Conservation (phyloP, 345 rosid species). For the Murraya koenigii region DNA sequence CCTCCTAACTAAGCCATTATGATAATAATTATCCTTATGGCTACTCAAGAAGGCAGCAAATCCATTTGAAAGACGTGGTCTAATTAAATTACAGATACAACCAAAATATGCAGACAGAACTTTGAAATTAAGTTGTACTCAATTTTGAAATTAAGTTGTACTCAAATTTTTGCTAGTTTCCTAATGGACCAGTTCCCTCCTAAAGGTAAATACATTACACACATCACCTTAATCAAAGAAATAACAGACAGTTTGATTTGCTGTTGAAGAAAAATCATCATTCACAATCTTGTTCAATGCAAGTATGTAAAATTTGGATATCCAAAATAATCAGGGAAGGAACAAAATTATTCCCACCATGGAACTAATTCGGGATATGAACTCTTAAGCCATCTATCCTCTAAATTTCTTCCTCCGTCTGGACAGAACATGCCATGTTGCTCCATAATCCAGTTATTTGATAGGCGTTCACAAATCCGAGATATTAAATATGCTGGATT, state of each 20-base stretch:
- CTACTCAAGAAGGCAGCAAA: slow-evolving; percentile 12
- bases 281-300: no score
- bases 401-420: no score
- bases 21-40: neutral
- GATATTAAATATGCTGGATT: neutral
- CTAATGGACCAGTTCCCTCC: neutral
- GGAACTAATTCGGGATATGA: neutral
- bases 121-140: no score
- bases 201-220: neutral
- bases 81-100: neutral
- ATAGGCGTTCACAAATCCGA: neutral
- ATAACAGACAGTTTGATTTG: neutral
- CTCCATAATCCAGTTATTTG: neutral
- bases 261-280: no score
- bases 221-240: neutral
- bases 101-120: neutral
- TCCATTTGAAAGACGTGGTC: neutral
- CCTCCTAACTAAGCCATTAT: slow-evolving; percentile 4
- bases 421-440: neutral
- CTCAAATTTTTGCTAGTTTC: neutral
- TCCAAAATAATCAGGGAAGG: neutral
- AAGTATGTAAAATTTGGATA: neutral
- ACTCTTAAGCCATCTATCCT: no score
- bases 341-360: neutral
- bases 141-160: no score